Base-by-base conservation (phyloP, 345 rosid genomes). In the Chamaenerion angustifolium region DNA sequence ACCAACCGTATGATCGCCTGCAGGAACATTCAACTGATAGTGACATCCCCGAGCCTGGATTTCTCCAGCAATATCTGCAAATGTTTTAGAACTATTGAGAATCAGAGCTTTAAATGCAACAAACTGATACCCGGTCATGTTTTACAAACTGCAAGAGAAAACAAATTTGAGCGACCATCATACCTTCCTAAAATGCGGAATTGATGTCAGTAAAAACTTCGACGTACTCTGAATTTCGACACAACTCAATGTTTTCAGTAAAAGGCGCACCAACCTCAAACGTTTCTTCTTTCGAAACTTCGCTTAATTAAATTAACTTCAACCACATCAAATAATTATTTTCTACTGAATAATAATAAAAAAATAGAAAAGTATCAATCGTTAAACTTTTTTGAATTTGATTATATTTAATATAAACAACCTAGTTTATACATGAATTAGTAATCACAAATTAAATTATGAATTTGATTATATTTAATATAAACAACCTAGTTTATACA, bases 121-220 rank as follows among this genome's bases (percentile, higher is more conserved):
- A n/a, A 40, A 3, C 48, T 14, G 10, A 18, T 44, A 18, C 42
- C 10, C 43, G 31, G 31, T 31, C 10, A 43, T 16, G 37, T 21
- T 11, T 21, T 16, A 14, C 50, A 46, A 31, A 27, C 12, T 18
- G 37, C 23, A 15, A 14, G 21, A 13, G 31, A n/a, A 25, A 11
- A 10, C 6, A 8, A n/a, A 51, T 13, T 15, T 40, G 8, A 56
- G 12, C 12, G 23, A 27, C 44, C 47, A 31, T 23, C 19, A 48
- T 56, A 90, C 96, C 94, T 86, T 81, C 55, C 94, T 76, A 55
- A 90, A 90, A 60, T 86, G 78, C 1, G 98, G 98, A 63, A 90
- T 90, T 46, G 72, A 62, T 35, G 98, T 90, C 56, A 86, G 66
- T 16, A 90, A 67, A 57, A 90, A 74, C 68, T 85, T 79, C 11